phyloP scores from a whole-genome alignment of 1,139 yeast genomes.

The Lizanozyma gosingica region DNA sequence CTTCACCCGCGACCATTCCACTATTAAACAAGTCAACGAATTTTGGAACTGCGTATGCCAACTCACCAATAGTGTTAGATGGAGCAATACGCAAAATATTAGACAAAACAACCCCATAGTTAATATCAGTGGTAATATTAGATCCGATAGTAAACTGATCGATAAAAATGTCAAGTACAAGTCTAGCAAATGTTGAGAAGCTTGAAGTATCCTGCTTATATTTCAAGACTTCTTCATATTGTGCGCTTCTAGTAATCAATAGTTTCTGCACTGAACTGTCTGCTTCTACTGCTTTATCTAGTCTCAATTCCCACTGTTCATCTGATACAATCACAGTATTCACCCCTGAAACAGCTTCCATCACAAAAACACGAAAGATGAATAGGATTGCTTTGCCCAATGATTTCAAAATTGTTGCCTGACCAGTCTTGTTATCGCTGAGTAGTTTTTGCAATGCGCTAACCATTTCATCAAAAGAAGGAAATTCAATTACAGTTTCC shows the following conservation, averaged over 20 bases:
- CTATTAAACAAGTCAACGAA: not conserved
- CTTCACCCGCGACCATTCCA: not conserved
- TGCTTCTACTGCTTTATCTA: conserved; percentile 62
- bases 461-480: conserved; percentile 29
- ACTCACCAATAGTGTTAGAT: not conserved
- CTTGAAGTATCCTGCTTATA: conserved; percentile 6
- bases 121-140: not conserved
- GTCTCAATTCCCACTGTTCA: conserved; percentile 65
- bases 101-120: not conserved
- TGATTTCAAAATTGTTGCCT: conserved; percentile 20
- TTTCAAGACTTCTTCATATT: too few species aligned
- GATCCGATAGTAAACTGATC: not conserved
- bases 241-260: too few species aligned
- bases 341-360: conserved; percentile 47
- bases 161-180: not conserved
- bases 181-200: conserved; percentile 11
- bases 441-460: conserved; percentile 19
- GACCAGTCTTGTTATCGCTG: conserved; percentile 8
- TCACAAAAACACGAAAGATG: conserved; percentile 46
- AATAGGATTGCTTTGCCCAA: conserved; percentile 39
- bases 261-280: conserved; percentile 44
- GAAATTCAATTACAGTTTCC: conserved; percentile 25
- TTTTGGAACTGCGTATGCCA: not conserved
- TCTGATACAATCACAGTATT: conserved; percentile 56
- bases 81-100: not conserved